Evolutionary conservation across 768 basidiomycete species (phyloP).

Genomic region (Suillus brevipes): DNA sequence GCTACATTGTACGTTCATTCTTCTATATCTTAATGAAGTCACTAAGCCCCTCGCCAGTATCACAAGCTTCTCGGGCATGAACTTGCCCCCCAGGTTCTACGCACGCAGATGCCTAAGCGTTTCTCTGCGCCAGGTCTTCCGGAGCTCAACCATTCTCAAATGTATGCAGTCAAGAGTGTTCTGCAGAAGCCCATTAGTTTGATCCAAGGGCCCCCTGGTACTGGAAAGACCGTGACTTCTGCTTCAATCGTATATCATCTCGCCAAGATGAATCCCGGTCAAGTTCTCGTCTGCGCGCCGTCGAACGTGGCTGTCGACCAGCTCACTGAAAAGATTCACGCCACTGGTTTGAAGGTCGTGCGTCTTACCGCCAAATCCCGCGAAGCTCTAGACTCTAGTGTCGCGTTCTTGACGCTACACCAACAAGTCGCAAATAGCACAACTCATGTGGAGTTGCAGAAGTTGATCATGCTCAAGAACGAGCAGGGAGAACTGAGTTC

Average conservation of each 20-base stretch:
- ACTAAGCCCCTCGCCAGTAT: constrained; percentile 56
- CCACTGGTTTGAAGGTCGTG: constrained; percentile 98
- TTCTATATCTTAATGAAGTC: background rate
- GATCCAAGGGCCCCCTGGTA: constrained; percentile 98
- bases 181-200: constrained; percentile 96
- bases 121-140: constrained; percentile 97
- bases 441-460: constrained; percentile 95
- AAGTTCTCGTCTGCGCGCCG: constrained; percentile 97
- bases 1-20: constrained; percentile 81
- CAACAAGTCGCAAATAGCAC: constrained; percentile 97
- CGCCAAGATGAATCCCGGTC: constrained; percentile 99
- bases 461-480: constrained; percentile 95
- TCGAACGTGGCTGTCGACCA: constrained; percentile 99
- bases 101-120: constrained; percentile 93
- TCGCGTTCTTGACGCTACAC: constrained; percentile 91
- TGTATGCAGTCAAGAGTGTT: constrained; percentile 99
- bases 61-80: constrained; percentile 99
- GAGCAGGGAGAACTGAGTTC: constrained; percentile 97
- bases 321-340: constrained; percentile 97
- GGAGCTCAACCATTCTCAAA: constrained; percentile 98
- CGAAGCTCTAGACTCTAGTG: constrained; percentile 95
- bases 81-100: constrained; percentile 87
- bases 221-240: constrained; percentile 98
- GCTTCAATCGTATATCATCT: constrained; percentile 98
- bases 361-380: constrained; percentile 97